phyloP scores from a whole-genome alignment of 257 asterid species.

The Solanum stenotomum region DNA sequence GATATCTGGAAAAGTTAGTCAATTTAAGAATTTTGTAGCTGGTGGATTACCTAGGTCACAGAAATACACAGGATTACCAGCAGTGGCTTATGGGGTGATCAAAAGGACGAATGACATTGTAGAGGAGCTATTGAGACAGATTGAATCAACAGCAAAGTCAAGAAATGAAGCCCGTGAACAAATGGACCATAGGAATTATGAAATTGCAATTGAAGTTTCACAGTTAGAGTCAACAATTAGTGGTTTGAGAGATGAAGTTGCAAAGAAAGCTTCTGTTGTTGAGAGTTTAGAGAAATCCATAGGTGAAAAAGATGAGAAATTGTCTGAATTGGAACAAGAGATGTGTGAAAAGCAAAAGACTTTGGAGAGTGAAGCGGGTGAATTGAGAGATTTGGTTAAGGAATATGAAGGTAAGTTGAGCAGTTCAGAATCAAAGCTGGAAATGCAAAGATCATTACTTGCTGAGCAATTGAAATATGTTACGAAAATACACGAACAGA shows the following conservation, averaged over 20 bases:
- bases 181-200: constrained; percentile 92
- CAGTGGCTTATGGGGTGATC: constrained; percentile 86
- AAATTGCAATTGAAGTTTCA: constrained; percentile 95
- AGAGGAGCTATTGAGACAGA: constrained; percentile 76
- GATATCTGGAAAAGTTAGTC: constrained; percentile 72
- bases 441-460: constrained; percentile 55
- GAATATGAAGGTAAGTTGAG: constrained; percentile 38
- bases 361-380: constrained; percentile 47
- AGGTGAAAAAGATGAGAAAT: constrained; percentile 45
- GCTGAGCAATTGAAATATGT: constrained; percentile 68
- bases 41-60: constrained; percentile 74
- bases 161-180: constrained; percentile 72
- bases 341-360: constrained; percentile 33
- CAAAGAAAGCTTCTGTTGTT: constrained; percentile 38
- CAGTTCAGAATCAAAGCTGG: constrained; percentile 32
- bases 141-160: constrained; percentile 50
- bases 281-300: constrained; percentile 36
- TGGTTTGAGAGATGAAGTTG: constrained; percentile 66
- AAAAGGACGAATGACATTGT: constrained; percentile 89
- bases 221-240: constrained; percentile 76
- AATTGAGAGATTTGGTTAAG: constrained; percentile 38
- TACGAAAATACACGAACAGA: constrained; percentile 52
- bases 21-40: constrained; percentile 61
- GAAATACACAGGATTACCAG: constrained; percentile 87
- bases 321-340: constrained; percentile 43